Evolutionary conservation across 164 flowering plant species (phyloP), one percentile per base, ranked within the genome.

Genomic region (Nymphaea colorata): DNA sequence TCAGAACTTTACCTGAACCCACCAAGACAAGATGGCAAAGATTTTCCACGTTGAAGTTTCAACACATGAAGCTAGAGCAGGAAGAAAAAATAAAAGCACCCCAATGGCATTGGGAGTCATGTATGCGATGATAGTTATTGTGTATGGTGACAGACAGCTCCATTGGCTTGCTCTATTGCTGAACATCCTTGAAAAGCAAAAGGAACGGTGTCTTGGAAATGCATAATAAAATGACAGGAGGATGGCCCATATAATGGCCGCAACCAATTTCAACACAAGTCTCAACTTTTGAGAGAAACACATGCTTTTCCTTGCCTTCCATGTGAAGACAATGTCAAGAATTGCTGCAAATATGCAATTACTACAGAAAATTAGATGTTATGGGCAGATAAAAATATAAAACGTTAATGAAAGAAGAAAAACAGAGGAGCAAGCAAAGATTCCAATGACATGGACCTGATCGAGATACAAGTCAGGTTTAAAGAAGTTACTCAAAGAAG

Each of bases 301-400:
- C 89, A 88, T 90, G 60, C 83, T 81, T 4, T 64, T 47, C 72
- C 93, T 81, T 36, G 92, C 91, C 80, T 90, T 91, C 99, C 99
- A 91, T 60, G 86, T 84, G 70, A 94, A 91, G 68, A 70, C 70
- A 75, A 94, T 85, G 71, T 94, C 99, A 71, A 94, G 86, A 69
- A 79, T 79, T 42, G 86, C 99, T 94, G 89, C 82, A 87, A 71
- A 47, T 47, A 59, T 42, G 15, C 65, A 64, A 12, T 47, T 4
- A 45, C 53, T 45, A 5, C 51, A 5, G 53, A 45, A 45, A 5
- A 45, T 45, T 45, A 45, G 53, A 45, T 45, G 53, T 10, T 45
- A 45, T 45, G 53, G 53, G 53, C 5, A 45, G 10, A 10, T 45
- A 45, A 45, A 10, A 45, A 10, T 45, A 5, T 10, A 5, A 45